A percentile compares a stretch with the other conserved stretches of the same genome.
phyloP scores from a whole-genome alignment of 257 asterid genomes.

The Datura wrightii region DNA sequence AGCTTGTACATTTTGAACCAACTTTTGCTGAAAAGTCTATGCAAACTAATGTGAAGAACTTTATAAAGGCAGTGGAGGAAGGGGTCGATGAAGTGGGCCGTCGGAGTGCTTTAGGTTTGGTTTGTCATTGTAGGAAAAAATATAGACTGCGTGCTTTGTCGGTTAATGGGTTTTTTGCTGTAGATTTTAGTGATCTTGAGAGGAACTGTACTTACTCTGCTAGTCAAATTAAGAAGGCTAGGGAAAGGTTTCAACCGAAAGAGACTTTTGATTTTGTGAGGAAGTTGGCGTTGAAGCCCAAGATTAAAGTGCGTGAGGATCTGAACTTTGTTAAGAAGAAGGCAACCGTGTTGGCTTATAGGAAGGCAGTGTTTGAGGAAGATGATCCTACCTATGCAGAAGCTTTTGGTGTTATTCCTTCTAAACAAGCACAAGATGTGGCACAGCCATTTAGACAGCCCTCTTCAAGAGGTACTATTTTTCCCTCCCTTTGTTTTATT shows the following conservation, averaged over 20 bases:
- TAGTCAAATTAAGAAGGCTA: constrained; percentile 72
- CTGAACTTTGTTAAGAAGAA: constrained; percentile 65
- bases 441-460: constrained; percentile 60
- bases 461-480: constrained; percentile 60
- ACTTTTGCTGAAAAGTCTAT: constrained; percentile 74
- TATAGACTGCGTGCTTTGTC: constrained; percentile 61
- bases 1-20: constrained; percentile 77
- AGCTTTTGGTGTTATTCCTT: constrained; percentile 83
- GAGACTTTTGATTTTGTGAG: constrained; percentile 61
- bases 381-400: constrained; percentile 92
- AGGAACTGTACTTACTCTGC: constrained; percentile 57
- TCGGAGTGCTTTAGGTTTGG: constrained; percentile 73
- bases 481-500: neutral
- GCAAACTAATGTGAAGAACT: constrained; percentile 61
- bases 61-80: constrained; percentile 81
- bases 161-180: constrained; percentile 65
- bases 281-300: constrained; percentile 66
- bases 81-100: constrained; percentile 83
- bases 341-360: constrained; percentile 67
- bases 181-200: constrained; percentile 72
- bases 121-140: constrained; percentile 73
- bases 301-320: constrained; percentile 40
- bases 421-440: constrained; percentile 47
- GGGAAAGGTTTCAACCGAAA: constrained; percentile 64
- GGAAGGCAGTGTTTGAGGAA: constrained; percentile 82